These are phyloP conservation scores for Calonectria ilicicola DNA, from an alignment of 2,329 filamentous ascomycete species.

Conservation along the genomic window DNA sequence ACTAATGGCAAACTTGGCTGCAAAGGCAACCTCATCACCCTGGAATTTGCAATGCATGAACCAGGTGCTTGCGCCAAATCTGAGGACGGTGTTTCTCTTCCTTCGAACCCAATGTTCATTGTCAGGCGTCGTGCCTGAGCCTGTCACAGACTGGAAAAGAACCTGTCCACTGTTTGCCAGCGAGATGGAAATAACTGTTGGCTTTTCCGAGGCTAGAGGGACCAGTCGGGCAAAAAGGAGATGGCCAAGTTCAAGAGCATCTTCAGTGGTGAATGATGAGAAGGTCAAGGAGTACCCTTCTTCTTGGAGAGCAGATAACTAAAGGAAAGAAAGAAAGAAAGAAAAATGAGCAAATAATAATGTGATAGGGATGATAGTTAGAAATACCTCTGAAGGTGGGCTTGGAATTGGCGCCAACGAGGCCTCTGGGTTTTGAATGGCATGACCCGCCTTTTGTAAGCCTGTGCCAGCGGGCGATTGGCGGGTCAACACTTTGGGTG, in stretches of 20 bases:
- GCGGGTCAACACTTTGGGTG: neutral
- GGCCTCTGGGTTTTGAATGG: neutral
- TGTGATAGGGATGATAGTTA: neutral
- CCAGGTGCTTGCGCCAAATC: slow-evolving; percentile 5
- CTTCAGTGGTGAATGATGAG: slow-evolving; percentile 6
- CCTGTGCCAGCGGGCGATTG: neutral
- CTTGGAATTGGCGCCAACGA: neutral
- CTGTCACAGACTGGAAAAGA: neutral
- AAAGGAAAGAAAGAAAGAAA: neutral
- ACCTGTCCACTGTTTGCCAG: neutral
- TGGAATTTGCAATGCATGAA: slow-evolving; percentile 12
- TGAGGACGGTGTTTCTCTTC: slow-evolving; percentile 8
- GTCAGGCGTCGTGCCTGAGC: neutral
- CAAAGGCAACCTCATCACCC: slow-evolving; percentile 3
- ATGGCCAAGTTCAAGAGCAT: slow-evolving; percentile 5
- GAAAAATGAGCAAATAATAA: neutral
- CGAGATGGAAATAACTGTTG: neutral
- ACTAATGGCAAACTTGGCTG: neutral
- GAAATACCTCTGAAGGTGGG: neutral
- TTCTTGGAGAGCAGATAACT: neutral
- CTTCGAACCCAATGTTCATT: slow-evolving; percentile 12
- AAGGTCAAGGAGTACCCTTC: slow-evolving; percentile 6
- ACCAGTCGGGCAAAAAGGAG: neutral
- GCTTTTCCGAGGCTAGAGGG: neutral
- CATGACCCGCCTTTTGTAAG: neutral